phyloP scores from a whole-genome alignment of 805 yeast genomes.

The Candida taoyuanica region DNA sequence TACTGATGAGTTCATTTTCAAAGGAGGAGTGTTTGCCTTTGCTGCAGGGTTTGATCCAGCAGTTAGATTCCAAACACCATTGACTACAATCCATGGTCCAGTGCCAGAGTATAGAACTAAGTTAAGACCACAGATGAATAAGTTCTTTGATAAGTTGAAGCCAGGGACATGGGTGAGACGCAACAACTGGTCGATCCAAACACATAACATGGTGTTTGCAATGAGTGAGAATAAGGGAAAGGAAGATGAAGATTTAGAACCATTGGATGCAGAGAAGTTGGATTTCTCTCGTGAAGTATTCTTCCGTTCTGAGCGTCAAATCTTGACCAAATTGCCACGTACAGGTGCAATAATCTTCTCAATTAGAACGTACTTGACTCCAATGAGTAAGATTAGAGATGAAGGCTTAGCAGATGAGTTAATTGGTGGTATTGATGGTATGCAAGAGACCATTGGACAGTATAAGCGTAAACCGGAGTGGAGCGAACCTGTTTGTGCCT shows the following conservation, averaged over 20 bases:
- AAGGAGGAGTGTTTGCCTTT: conserved; percentile 55
- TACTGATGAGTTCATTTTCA: conserved; percentile 53
- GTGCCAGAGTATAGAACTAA: conserved; percentile 63
- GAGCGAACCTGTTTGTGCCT: conserved; percentile 59
- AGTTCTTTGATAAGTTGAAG: conserved; percentile 53
- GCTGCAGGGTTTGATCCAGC: conserved; percentile 74
- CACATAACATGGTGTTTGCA: conserved; percentile 47
- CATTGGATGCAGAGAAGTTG: conserved; percentile 31
- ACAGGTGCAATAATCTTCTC: conserved; percentile 44
- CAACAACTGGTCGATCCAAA: conserved; percentile 67
- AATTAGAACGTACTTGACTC: conserved; percentile 54
- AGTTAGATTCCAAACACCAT: conserved; percentile 44
- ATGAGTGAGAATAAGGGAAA: conserved; percentile 39
- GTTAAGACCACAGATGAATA: conserved; percentile 59
- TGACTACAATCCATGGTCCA: conserved; percentile 62
- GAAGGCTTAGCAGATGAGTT: conserved; percentile 49
- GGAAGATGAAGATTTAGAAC: conserved; percentile 27
- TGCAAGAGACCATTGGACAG: conserved; percentile 52
- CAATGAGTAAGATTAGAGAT: conserved; percentile 41
- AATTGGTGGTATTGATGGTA: conserved; percentile 57
- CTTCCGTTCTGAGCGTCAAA: conserved; percentile 58
- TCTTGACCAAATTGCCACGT: conserved; percentile 47
- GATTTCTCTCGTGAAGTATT: conserved; percentile 41
- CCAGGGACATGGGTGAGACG: conserved; percentile 55
- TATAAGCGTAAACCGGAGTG: conserved; percentile 64